Base-by-base conservation (phyloP, 2,329 filamentous ascomycete species). In the Nemania serpens region DNA sequence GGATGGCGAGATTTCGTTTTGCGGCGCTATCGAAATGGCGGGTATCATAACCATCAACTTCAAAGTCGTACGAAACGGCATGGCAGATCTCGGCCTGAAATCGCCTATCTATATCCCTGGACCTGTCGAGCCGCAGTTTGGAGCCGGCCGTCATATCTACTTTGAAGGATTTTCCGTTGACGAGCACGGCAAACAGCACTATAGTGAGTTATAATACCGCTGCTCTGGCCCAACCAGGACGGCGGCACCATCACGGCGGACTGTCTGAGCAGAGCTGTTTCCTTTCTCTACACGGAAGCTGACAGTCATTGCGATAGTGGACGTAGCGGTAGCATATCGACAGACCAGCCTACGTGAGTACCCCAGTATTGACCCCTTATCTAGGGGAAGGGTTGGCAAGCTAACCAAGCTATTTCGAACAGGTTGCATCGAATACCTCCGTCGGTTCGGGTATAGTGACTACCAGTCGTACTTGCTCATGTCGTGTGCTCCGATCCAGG, bases 101-200 rank as follows among this genome's bases (percentile, higher is more conserved):
- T 89, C 85, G 6, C 93, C 93, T 0, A 90, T 97, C 54, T 97
- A 93, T 78, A 83, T 91, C 36, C 91, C 92, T 0, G 93, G 93
- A 0, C 91, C 92, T 0, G 93, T 97, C 0, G 91, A 96, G 77
- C 91, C 93, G 29, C 89, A 93, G 66, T 97, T 95, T 69, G 90
- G 91, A 0, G 91, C 93, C 0, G 90, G 91, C 0, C 79, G 92
- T 4, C 89, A 91, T 69, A 84, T 96, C 60, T 93, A 91, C 63
- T 95, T 95, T 69, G 91, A 97, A 73, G 93, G 93, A 0, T 97
- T 97, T 77, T 91, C 86, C 1, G 93, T 97, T 18, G 93, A 97
- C 69, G 86, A 96, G 76, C 77, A 91, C 29, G 93, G 93, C 9
- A 95, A 92, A 76, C 93, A 97, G 77, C 90, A 96, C 73, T 96